These are phyloP conservation scores for Nyctanthes arbortristis DNA, from an alignment of 257 asterid genomes.

Conservation along the genomic window DNA sequence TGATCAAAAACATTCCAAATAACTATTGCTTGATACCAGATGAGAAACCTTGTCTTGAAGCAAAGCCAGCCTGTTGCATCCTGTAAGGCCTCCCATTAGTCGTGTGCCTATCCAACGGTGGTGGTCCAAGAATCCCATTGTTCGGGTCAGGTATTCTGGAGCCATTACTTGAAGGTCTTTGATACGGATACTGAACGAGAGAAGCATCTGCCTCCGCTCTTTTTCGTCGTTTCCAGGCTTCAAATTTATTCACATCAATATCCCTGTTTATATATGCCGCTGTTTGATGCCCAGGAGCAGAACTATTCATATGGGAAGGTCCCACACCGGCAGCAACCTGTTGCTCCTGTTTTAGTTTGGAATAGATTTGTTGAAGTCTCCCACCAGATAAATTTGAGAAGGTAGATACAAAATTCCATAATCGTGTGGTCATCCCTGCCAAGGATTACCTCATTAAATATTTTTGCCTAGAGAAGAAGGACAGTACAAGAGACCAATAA, in stretches of 20 bases:
- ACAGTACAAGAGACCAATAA: background rate
- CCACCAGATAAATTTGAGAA: constrained; percentile 88
- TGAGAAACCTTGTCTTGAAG: constrained; percentile 67
- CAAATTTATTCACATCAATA: constrained; percentile 78
- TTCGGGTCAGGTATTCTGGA: constrained; percentile 62
- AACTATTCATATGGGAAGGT: constrained; percentile 62
- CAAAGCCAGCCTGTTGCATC: constrained; percentile 51
- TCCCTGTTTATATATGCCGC: constrained; percentile 59
- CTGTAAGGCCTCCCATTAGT: constrained; percentile 78
- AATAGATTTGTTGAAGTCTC: constrained; percentile 86
- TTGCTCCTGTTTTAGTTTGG: constrained; percentile 86
- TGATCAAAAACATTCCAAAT: constrained; percentile 13
- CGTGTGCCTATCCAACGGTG: constrained; percentile 71
- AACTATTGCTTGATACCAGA: constrained; percentile 62
- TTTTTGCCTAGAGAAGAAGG: background rate
- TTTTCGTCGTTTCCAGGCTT: constrained; percentile 96
- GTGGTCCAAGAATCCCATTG: constrained; percentile 91
- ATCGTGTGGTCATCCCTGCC: constrained; percentile 85
- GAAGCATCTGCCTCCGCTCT: constrained; percentile 76
- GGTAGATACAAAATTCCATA: constrained; percentile 93
- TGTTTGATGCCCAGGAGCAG: constrained; percentile 47
- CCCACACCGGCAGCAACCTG: constrained; percentile 58
- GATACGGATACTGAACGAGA: constrained; percentile 58
- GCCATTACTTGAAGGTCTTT: constrained; percentile 56
- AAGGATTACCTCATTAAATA: constrained; percentile 5